Base-by-base conservation (phyloP, 2,329 filamentous ascomycete species). In the Penicillium sp. region DNA sequence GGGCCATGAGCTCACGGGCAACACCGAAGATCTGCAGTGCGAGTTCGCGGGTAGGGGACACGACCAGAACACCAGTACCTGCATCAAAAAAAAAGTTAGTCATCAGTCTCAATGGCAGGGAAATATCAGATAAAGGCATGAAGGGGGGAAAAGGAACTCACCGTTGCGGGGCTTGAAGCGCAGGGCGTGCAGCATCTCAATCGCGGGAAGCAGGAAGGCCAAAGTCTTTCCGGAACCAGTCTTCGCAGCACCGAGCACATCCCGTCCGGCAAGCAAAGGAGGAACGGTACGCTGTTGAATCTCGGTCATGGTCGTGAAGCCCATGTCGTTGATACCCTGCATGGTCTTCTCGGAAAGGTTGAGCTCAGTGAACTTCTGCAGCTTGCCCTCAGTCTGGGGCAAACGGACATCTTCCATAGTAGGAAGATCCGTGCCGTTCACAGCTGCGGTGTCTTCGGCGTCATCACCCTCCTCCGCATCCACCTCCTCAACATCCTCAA, bases 1-100 rank as follows among this genome's bases (percentile, higher is more conserved):
- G 85, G 64, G 87, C 87, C 88, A 97, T 92, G 52, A 99, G 84
- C 76, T 97, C 93, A 56, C 92, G 82, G 1, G 93, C 94, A 31
- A 97, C 94, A 59, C 92, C 92, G 68, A 97, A 97, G 61, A 97
- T 97, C 74, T 97, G 94, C 37, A 97, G 83, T 0, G 94, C 94
- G 58, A 97, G 79, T 78, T 99, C 94, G 70, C 94, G 85, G 0
- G 94, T 99, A 1, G 93, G 93, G 11, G 92, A 94, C 32, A 97
- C 89, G 20, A 97, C 86, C 63, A 97, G 89, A 54, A 93, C 93
- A 69, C 94, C 94, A 46, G 90, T 93, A 60, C 89, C 74, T 76
- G 53, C 14, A 29, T 34, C 9, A n/a, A 13, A 13, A n/a, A n/a
- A 9, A 10, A 37, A 29, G 8, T 57, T 52, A 61, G 61, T 58